Base-by-base conservation (phyloP, 371 early-diverging fungal genomes). In the Lichtheimia hyalospora region DNA sequence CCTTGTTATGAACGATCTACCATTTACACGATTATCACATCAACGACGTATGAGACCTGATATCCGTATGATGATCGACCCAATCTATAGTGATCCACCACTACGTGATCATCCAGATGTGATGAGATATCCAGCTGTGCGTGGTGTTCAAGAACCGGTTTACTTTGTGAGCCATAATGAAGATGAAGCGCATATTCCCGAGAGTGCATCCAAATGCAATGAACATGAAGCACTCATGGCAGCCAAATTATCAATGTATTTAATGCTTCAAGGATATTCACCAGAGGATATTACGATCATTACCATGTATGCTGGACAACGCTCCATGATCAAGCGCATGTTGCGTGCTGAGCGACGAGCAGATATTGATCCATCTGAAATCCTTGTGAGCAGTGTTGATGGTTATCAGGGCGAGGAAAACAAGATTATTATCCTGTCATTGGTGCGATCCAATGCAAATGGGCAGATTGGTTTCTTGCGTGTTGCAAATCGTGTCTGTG, bases 321-420 rank as follows among this genome's bases (percentile, higher is more conserved):
- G 81, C 14, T 53, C 70, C 3, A 61, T 67, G 42, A 77, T 87
- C 18, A 57, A 62, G 41, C 67, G 71, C 27, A 59, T 51, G 2
- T 56, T 85, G 20, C 69, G 77, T 0, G 73, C 71, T 0, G 80
- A 77, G 40, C 53, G 69, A 24, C 51, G 65, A 6, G 44, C 54
- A 0, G 61, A 66, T 24, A 44, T 75, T 2, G 76, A 73, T 40
- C 54, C 67, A 0, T 57, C 67, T 0, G 39, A 49, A 0, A 74
- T 89, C 39, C 73, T 77, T 3, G 81, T 91, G 1, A 79, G 84
- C 18, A 91, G 92, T 46, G 89, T 92, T 4, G 92, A 91, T 69
- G 89, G 89, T 5, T 94, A 87, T 57, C 91, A 94, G 67, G 92
- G 92, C 46, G 86, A 87, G 58, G 88, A 89, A 64, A 83, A 83